phyloP scores from a whole-genome alignment of 352 stramenopile genomes.

The Pythium sukuiense region DNA sequence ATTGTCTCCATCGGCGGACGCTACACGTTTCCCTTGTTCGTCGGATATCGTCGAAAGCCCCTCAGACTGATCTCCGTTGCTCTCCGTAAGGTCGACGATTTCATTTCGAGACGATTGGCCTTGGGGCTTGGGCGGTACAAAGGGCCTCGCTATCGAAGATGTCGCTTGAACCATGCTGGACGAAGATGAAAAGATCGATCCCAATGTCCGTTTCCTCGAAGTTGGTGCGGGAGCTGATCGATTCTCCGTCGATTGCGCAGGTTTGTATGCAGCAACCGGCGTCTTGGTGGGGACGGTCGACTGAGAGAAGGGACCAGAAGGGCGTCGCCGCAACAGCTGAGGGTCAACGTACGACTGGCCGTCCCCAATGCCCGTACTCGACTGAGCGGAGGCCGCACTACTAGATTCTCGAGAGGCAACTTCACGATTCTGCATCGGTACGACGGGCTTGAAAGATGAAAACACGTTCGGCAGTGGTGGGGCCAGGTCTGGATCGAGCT shows the following conservation, averaged over 20 bases:
- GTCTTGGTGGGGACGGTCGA: background rate
- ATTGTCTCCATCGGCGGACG: background rate
- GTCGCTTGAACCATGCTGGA: conserved; percentile 63
- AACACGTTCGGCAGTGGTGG: conserved; percentile 1
- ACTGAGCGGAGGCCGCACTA: background rate
- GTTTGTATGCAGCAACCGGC: background rate
- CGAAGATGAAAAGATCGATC: conserved; percentile 51
- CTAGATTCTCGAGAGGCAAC: background rate
- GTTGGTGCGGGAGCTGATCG: background rate
- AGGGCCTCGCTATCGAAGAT: conserved; percentile 67
- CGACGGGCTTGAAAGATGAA: background rate
- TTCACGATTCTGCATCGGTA: background rate
- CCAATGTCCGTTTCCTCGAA: conserved; percentile 46
- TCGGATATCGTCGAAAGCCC: background rate
- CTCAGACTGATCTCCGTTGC: background rate
- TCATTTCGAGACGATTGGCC: background rate
- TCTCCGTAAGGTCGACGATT: conserved; percentile 2
- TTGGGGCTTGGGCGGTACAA: conserved; percentile 35
- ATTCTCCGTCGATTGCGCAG: background rate
- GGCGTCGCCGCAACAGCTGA: conserved; percentile 43
- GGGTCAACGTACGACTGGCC: conserved; percentile 84
- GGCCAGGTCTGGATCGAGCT: conserved; percentile 13
- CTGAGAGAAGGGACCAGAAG: background rate
- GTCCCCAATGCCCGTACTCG: conserved; percentile 56
- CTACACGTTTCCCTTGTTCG: background rate